A percentile compares a stretch with the other conserved stretches of the same genome.
phyloP scores from a whole-genome alignment of 805 yeast genomes.

The Suhomyces xylopsoci region DNA sequence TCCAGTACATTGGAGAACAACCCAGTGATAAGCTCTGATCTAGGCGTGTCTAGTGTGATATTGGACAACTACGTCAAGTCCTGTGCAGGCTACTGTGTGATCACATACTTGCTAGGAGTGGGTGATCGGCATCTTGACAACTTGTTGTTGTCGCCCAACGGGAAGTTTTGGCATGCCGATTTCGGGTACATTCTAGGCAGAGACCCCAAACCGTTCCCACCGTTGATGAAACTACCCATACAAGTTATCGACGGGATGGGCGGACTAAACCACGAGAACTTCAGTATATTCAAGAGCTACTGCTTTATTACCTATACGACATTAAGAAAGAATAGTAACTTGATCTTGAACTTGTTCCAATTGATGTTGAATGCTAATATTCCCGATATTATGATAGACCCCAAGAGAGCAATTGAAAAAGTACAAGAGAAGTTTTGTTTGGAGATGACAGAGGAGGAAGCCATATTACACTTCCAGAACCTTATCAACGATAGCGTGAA shows the following conservation, averaged over 20 bases:
- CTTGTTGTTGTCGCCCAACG: slow-evolving; percentile 69
- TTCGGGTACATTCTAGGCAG: slow-evolving; percentile 95
- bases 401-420: slow-evolving; percentile 80
- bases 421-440: slow-evolving; percentile 92
- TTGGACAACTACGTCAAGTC: slow-evolving; percentile 95
- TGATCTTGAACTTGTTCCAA: slow-evolving; percentile 86
- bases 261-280: slow-evolving; percentile 81
- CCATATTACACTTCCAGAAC: slow-evolving; percentile 90
- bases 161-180: slow-evolving; percentile 95
- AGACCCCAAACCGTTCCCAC: slow-evolving; percentile 98
- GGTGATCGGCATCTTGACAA: slow-evolving; percentile 98
- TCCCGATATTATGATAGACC: slow-evolving; percentile 84
- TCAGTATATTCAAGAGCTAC: slow-evolving; percentile 81
- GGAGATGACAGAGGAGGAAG: slow-evolving; percentile 94
- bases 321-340: slow-evolving; percentile 80
- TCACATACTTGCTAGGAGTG: slow-evolving; percentile 90
- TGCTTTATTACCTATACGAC: slow-evolving; percentile 94
- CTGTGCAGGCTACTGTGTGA: slow-evolving; percentile 97
- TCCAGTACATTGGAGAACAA: slow-evolving; percentile 8
- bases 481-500: slow-evolving; percentile 91
- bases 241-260: slow-evolving; percentile 99
- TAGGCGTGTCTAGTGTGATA: slow-evolving; percentile 56
- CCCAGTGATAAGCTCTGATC: slow-evolving; percentile 35
- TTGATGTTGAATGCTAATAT: slow-evolving; percentile 91
- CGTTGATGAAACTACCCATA: slow-evolving; percentile 94